A percentile compares a stretch with the other conserved stretches of the same genome.
These are phyloP conservation scores for Solanum neorickii DNA, from an alignment of 257 asterid species.

Conservation along the genomic window DNA sequence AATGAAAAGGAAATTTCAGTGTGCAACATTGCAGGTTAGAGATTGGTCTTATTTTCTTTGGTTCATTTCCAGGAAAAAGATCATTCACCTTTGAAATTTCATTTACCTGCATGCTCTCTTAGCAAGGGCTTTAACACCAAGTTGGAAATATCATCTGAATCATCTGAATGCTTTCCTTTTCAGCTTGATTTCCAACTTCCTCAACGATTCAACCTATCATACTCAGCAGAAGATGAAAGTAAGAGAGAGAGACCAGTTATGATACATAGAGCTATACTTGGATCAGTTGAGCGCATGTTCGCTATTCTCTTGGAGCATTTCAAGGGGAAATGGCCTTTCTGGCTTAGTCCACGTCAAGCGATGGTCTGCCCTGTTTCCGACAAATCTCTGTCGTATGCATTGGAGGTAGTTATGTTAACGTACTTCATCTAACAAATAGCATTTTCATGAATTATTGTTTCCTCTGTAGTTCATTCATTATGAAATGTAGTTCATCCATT, in stretches of 20 bases:
- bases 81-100: not conserved
- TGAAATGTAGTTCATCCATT: not conserved
- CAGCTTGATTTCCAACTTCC: conserved; percentile 99
- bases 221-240: conserved; percentile 91
- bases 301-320: conserved; percentile 93
- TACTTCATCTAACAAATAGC: not conserved
- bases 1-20: conserved; percentile 92
- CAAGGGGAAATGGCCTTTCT: conserved; percentile 98
- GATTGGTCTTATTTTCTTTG: conserved; percentile 1
- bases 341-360: conserved; percentile 99
- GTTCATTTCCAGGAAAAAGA: not conserved
- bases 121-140: not conserved
- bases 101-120: conserved; percentile 16
- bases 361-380: conserved; percentile 96
- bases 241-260: conserved; percentile 93
- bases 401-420: conserved; percentile 32
- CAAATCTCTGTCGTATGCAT: conserved; percentile 71
- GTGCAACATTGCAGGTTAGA: conserved; percentile 91
- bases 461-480: not conserved
- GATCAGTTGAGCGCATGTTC: conserved; percentile 94
- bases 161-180: conserved; percentile 16
- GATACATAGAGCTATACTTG: conserved; percentile 92
- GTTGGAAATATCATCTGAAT: not conserved
- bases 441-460: not conserved
- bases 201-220: conserved; percentile 74